phyloP scores from a whole-genome alignment of 2,329 filamentous ascomycete species.

The Trichoderma breve region DNA sequence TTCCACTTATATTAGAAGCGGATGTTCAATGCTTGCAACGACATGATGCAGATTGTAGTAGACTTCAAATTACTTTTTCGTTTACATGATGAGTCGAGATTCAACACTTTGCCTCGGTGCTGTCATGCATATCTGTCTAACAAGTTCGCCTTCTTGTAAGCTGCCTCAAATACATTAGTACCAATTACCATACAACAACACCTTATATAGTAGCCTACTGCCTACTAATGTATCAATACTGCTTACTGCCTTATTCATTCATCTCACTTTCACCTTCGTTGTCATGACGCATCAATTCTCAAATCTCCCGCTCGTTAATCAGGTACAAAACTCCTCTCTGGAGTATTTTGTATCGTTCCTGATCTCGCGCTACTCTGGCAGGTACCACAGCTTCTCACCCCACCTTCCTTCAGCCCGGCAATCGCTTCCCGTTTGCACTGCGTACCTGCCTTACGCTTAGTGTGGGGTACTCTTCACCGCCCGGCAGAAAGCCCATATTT shows the following conservation, averaged over 20 bases:
- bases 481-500: constrained; percentile 6
- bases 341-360: neutral
- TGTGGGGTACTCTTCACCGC: constrained; percentile 1
- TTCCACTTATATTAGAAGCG: neutral
- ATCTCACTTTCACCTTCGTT: neutral
- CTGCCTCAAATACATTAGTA: neutral
- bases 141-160: neutral
- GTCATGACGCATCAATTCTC: neutral
- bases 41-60: neutral
- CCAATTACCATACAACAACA: neutral
- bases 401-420: constrained; percentile 9
- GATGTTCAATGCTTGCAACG: neutral
- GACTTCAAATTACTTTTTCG: neutral
- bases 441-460: neutral
- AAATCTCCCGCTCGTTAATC: neutral
- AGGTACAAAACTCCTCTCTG: neutral
- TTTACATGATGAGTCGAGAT: neutral
- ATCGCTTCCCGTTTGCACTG: neutral
- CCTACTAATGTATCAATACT: neutral
- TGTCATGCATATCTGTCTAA: neutral
- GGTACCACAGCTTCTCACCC: constrained; percentile 8
- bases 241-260: neutral
- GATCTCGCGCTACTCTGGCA: neutral
- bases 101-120: neutral
- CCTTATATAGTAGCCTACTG: neutral